Evolutionary conservation across 2,329 filamentous ascomycete species (phyloP), one percentile per base, ranked within the genome.

Genomic region (Cytospora piceae): DNA sequence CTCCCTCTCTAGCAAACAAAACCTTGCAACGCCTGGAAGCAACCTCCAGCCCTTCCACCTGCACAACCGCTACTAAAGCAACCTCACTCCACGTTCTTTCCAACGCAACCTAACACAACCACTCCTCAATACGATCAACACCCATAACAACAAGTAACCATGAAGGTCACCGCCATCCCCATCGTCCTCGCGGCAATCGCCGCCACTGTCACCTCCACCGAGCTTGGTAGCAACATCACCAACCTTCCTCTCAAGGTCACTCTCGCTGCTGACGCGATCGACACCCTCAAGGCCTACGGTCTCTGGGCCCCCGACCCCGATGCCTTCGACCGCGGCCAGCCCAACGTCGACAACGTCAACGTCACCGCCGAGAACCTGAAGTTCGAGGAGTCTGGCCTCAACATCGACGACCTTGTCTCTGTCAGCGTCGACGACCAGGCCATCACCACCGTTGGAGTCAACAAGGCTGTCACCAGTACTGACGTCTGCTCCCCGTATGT

Each of bases 401-500:
- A 63, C 22, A 52, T 63, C 31, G 51, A 57, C 53, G 32, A 37
- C 4, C 31, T 63, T 24, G 20, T 57, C 39, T 8, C 27, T 34
- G 6, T 63, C 39, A 27, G 39, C 22, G 5, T 55, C 12, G 29
- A 32, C 6, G 42, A 39, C 17, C n/a, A 57, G 53, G 32, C 6
- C 9, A 51, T 29, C 29, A 12, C 54, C 39, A 11, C 42, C 31
- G 22, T 27, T 9, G 20, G 22, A 49, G 29, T 14, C 15, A 15
- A 51, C 17, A 42, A 51, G 39, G 49, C 39, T 51, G 37, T 57
- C 32, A 27, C 22, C 39, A 57, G 27, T 14, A 6, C 49, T 8
- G 39, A 58, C 15, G 61, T 39, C 42, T 63, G 61, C 42, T 39
- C 11, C 29, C 60, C 60, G 60, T 57, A 22, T 29, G 60, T 51